Evolutionary conservation across 768 basidiomycete species (phyloP), one percentile per base, ranked within the genome.

Genomic region (Suillus discolor): DNA sequence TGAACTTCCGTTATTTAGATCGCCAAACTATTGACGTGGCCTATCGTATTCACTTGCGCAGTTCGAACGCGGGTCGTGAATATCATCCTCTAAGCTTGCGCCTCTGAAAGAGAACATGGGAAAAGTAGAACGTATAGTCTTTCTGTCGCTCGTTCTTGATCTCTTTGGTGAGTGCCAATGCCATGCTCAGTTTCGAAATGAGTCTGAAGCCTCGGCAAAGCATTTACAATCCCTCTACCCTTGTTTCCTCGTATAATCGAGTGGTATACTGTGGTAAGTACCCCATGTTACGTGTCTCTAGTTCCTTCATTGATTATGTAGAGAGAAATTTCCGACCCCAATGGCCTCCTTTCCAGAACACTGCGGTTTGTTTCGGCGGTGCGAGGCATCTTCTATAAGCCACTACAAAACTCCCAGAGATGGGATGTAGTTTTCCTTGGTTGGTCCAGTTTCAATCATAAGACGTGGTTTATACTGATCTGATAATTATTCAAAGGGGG

Each of bases 401-500:
- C 88, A 41, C 75, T 80, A 39, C 75, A 77, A 59, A 88, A 91
- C 64, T 87, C 90, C 28, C 83, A 88, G 73, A 87, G 86, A 84
- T 97, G 96, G 95, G 97, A 99, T 73, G 81, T 98, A 18, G 95
- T 99, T 18, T 84, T 99, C 31, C 83, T 99, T n/a, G 96, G 96
- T 83, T 71, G 64, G 81, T 70, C n/a, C 53, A 23, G 49, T 45
- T 49, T 62, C 34, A 8, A 7, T 31, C 23, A 20, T 6, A 25
- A 25, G 44, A 36, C 28, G n/a, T 55, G 41, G 13, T 34, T 36
- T n/a, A 49, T 53, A 49, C 11, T 57, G 36, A 67, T 53, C 47
- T 47, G 62, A 61, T 57, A 38, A 5, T 4, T 57, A 23, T 60
- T 28, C 59, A 11, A 68, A 89, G 90, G 90, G 41, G 96, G 96